Evolutionary conservation across 1,139 yeast genomes (phyloP).

Genomic region (Diutina neorugosa): DNA sequence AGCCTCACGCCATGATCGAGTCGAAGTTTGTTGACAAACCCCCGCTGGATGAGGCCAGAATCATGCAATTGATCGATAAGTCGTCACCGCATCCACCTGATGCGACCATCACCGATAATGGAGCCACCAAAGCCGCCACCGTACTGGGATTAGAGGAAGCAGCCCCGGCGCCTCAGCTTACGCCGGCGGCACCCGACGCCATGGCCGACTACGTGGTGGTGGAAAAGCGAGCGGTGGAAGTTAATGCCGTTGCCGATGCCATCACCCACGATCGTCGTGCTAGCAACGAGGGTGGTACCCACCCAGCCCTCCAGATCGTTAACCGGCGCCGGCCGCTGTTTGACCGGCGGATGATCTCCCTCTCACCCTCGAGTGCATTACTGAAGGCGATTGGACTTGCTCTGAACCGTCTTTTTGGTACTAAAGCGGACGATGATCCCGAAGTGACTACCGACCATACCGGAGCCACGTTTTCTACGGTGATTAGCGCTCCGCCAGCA

Average conservation of each 20-base stretch:
- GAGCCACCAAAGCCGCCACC: neutral
- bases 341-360: slow-evolving; percentile 47
- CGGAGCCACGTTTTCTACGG: slow-evolving; percentile 1
- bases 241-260: slow-evolving; percentile 90
- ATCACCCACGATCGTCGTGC: slow-evolving; percentile 55
- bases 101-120: neutral
- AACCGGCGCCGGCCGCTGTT: slow-evolving; percentile 1
- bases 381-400: slow-evolving; percentile 83
- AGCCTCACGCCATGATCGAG: neutral
- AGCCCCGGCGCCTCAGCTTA: neutral
- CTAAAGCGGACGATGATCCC: slow-evolving; percentile 4
- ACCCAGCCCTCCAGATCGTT: neutral
- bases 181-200: neutral
- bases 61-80: slow-evolving; percentile 2
- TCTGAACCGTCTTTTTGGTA: slow-evolving; percentile 75
- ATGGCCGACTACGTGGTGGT: slow-evolving; percentile 80
- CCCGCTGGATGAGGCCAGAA: neutral
- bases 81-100: neutral
- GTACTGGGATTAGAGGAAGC: neutral
- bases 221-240: slow-evolving; percentile 89
- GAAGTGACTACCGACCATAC: neutral
- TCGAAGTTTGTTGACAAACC: neutral
- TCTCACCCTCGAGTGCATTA: slow-evolving; percentile 82
- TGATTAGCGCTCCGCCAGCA: neutral
- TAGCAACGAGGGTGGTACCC: neutral